Conservation (phyloP, 2,329 filamentous ascomycete species). For the Fusarium mundagurra region DNA sequence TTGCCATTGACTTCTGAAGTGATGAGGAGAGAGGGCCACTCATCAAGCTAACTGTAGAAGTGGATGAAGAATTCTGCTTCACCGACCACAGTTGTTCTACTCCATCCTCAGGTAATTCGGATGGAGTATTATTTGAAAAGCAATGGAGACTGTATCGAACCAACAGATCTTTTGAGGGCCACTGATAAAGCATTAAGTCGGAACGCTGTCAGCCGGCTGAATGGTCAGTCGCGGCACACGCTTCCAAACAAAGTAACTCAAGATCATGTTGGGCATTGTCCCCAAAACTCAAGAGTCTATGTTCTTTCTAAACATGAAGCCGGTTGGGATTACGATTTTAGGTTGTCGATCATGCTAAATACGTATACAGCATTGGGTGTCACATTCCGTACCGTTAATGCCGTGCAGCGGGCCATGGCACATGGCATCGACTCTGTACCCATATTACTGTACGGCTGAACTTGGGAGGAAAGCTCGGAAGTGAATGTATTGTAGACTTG, state of each 20-base stretch:
- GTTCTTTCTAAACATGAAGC: constrained; percentile 5
- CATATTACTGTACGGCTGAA: constrained; percentile 4
- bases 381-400: constrained; percentile 39
- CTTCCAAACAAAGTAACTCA: constrained; percentile 13
- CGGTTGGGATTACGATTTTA: constrained; percentile 22
- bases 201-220: background rate
- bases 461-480: background rate
- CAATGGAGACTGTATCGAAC: constrained; percentile 5
- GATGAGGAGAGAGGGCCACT: constrained; percentile 7
- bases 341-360: constrained; percentile 28
- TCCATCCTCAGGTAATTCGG: constrained; percentile 11
- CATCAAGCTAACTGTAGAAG: constrained; percentile 21
- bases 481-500: constrained; percentile 4
- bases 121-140: background rate
- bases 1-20: constrained; percentile 4
- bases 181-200: background rate
- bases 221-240: background rate
- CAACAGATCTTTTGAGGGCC: constrained; percentile 5
- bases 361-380: constrained; percentile 27
- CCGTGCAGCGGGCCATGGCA: constrained; percentile 29
- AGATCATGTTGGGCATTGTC: background rate
- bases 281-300: background rate
- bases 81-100: background rate
- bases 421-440: constrained; percentile 26
- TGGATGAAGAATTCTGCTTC: constrained; percentile 4